These are phyloP conservation scores for Parachaetomium inaequale DNA, from an alignment of 495 filamentous ascomycete genomes.

Conservation along the genomic window DNA sequence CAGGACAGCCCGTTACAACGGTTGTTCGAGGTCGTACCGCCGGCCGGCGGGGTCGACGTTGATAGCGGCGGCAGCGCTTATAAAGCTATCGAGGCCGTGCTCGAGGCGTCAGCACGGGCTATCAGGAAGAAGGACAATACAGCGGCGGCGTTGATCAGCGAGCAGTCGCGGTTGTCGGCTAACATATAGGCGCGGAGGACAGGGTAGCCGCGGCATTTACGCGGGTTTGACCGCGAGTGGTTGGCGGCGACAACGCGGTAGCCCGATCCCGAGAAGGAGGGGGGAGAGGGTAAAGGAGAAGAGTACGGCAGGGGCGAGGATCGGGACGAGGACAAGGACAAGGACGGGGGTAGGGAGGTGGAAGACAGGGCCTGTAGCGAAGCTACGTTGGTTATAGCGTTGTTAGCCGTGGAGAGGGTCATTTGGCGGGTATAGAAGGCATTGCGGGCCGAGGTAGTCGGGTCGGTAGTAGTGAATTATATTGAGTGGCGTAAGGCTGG, in stretches of 20 bases:
- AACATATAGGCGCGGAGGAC: not conserved
- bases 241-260: not conserved
- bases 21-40: not conserved
- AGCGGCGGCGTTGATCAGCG: not conserved
- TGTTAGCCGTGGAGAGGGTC: not conserved
- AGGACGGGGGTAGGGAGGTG: not conserved
- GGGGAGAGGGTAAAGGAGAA: not conserved
- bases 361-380: not conserved
- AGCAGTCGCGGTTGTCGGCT: conserved; percentile 3
- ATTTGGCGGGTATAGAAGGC: conserved; percentile 6
- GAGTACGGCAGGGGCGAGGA: not conserved
- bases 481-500: not conserved
- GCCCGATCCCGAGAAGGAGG: not conserved
- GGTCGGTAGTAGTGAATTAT: not conserved
- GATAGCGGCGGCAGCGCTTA: too few relatives aligned
- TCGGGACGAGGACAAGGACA: not conserved
- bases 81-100: not conserved
- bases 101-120: not conserved
- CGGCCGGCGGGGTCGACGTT: not conserved
- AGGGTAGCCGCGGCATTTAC: conserved; percentile 1
- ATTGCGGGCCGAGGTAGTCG: not conserved
- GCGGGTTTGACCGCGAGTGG: not conserved
- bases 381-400: not conserved
- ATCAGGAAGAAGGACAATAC: not conserved
- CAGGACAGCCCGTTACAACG: not conserved